Base-by-base conservation (phyloP, 768 basidiomycete genomes). In the Lentinula boryana region DNA sequence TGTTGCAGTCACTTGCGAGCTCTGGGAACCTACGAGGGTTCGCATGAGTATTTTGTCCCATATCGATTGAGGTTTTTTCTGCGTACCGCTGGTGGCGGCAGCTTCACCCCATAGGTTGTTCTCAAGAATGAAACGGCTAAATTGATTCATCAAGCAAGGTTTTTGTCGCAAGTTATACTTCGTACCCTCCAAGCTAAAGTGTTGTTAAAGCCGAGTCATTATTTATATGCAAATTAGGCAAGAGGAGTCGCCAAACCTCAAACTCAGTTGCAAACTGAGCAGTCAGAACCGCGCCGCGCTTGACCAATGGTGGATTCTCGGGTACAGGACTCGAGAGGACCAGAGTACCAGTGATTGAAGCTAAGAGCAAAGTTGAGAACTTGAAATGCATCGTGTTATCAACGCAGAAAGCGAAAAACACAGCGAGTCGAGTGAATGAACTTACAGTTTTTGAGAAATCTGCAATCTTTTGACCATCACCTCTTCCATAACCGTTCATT, bases 91-190 rank as follows among this genome's bases (percentile, higher is more conserved):
- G 13, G 68, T 66, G 10, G 66, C 72, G 13, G 68, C 59, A 9
- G 68, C 66, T 63, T 67, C 38, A 12, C 72, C 72, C 71, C 72
- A 74, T 9, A 74, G 64, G 59, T 71, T 74, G 56, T 74, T 74
- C 54, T 69, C 67, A 13, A 74, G 60, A 36, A 61, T 56, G 32
- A 61, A 61, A 35, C 60, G 60, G n/a, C 60, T 61, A 35, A 3
- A 32, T 16, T 7, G 13, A 38, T 2, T 35, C 36, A 23, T 31
- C 8, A 32, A 50, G 31, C 51, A n/a, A 15, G n/a, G 23, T 31
- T 51, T 4, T n/a, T 5, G 13, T 18, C 6, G 1, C 21, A 31
- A 31, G 49, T n/a, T 40, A 52, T 23, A 18, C 12, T 12, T 35
- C 46, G n/a, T 51, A 60, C 59, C 59, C 59, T 36, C 51, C 51